Evolutionary conservation across 306 rosid species (phyloP), one percentile per base, ranked within the genome.

Genomic region (Lagenaria siceraria): DNA sequence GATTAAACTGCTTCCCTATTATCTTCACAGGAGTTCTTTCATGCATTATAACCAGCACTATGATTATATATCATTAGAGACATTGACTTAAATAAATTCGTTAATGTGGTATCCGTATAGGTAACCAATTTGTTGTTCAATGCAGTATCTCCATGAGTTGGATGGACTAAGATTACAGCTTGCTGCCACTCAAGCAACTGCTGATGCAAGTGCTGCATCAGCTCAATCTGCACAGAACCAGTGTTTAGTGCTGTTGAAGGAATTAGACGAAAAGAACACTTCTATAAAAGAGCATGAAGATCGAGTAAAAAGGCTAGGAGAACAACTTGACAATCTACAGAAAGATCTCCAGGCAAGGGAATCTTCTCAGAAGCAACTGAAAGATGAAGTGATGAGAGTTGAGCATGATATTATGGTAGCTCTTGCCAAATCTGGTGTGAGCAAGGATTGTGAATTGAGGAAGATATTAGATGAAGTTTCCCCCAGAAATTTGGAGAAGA

Each of bases 311-410:
- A 88, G 87, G 83, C 84, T 96, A 24, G 96, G 92, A n/a, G 92
- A 87, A 84, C 97, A 92, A 81, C 81, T 96, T 17, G 98, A 92
- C 46, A 85, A 65, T 60, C 90, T 96, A 70, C 99, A 87, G 77
- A 96, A 87, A 82, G 94, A 92, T 78, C 92, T 92, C 80, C 86
- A 85, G 76, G 87, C 92, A 21, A 90, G 98, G 80, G 99, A 96
- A 80, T 90, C 84, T 81, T 92, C 98, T 9, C 99, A 96, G 80
- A 89, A 89, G 81, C 97, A 96, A 84, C 89, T 92, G 83, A 92
- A 84, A 82, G 98, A 90, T 46, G 96, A 92, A 51, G 89, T 96
- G 83, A 40, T 86, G 74, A 92, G 98, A 84, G 74, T 92, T 54
- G 99, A 96, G 82, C 87, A 78, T 2, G 98, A 96, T 61, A 96